Evolutionary conservation across 2,329 filamentous ascomycete genomes (phyloP), one percentile per base, ranked within the genome.

Genomic region (Xylaria multiplex): DNA sequence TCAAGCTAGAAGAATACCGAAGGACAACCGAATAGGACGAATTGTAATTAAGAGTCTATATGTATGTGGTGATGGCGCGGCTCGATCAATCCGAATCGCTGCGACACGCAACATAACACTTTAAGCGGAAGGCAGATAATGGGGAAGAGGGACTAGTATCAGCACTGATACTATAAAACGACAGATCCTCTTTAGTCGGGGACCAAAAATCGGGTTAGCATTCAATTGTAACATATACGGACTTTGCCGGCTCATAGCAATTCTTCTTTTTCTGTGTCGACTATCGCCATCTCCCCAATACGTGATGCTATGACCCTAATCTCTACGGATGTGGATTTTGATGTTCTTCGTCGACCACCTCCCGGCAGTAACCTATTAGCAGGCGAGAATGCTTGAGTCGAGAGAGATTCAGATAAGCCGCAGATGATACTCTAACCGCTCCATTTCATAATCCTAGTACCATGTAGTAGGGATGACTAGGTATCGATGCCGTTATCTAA

Each of bases 1-100:
- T 89, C 87, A 63, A 86, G 84, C 83, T 88, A 86, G 79, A 78
- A 46, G 63, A 30, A 13, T 42, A 4, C 11, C 11, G 30, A 64
- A 59, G 30, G 24, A 14, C 45, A 50, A 54, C 50, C 24, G 49
- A 27, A 64, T 32, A 56, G 61, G 40, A 45, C 32, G 35, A 40
- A 54, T 46, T 16, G 24, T 50, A 48, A 58, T 70, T 61, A 52
- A 56, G 27, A 19, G 37, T 16, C 37, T 49, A 37, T 65, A 60
- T 69, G 49, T 35, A 40, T 53, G 62, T 54, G 42, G 43, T 55
- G 63, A 73, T 53, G 73, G 72, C 73, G 73, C 73, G 73, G 71
- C 61, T 63, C 49, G 46, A 14, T 64, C 42, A 5, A 49, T 53
- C 46, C 46, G 27, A 37, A 46, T 42, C 43, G 62, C 74, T 67